Percentiles rank a stretch among this genome's conserved stretches.
These are phyloP conservation scores for Blastobotrys chiropterorum DNA, from an alignment of 805 yeast genomes.

Conservation along the genomic window DNA sequence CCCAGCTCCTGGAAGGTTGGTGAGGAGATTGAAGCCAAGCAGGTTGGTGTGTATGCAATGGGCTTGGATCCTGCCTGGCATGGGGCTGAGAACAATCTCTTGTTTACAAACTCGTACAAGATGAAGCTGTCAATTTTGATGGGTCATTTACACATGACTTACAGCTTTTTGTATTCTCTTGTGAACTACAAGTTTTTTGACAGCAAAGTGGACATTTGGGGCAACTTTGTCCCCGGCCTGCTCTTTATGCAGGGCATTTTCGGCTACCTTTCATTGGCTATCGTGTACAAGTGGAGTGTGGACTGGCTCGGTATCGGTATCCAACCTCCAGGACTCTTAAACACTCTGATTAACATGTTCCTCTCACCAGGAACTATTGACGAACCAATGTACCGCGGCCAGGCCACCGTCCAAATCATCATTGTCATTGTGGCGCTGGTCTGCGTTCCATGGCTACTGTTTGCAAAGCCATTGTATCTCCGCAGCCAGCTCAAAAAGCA, in stretches of 20 bases:
- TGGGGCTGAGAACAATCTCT: conserved; percentile 84
- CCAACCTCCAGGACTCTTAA: conserved; percentile 88
- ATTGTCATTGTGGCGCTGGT: conserved; percentile 69
- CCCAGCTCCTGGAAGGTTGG: conserved; percentile 69
- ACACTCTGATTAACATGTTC: conserved; percentile 95
- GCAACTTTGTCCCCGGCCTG: conserved; percentile 91
- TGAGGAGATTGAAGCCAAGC: conserved; percentile 59
- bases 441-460: conserved; percentile 88
- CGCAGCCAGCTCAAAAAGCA: conserved; percentile 50
- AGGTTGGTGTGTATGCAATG: conserved; percentile 64
- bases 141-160: conserved; percentile 94
- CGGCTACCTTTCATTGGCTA: conserved; percentile 81
- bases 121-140: conserved; percentile 92
- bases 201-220: conserved; percentile 73
- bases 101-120: conserved; percentile 92
- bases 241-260: conserved; percentile 94
- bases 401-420: conserved; percentile 64
- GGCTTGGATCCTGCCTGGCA: conserved; percentile 97
- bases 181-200: conserved; percentile 69
- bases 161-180: conserved; percentile 77
- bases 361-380: conserved; percentile 84
- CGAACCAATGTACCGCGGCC: conserved; percentile 76
- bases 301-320: conserved; percentile 77
- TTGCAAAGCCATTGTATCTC: conserved; percentile 74
- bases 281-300: conserved; percentile 88